These are phyloP conservation scores for Nematocida ironsii DNA, from an alignment of 371 early-diverging fungal species.

Conservation along the genomic window DNA sequence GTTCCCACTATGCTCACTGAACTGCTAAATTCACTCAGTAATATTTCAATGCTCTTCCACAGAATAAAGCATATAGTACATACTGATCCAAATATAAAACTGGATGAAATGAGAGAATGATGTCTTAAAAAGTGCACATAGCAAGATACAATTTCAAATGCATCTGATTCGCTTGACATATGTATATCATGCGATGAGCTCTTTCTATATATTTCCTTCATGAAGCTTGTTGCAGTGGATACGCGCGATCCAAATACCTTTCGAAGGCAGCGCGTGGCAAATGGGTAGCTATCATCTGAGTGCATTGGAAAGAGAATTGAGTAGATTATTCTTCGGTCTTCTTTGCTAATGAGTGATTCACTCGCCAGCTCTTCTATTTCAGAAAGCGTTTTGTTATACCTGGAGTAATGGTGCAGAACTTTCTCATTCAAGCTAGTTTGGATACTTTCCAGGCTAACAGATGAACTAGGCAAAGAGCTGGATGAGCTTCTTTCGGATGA, in stretches of 20 bases:
- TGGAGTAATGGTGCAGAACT: slow-evolving; percentile 27
- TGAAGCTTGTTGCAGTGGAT: slow-evolving; percentile 1
- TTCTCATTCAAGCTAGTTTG: slow-evolving; percentile 34
- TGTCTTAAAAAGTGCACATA: slow-evolving; percentile 33
- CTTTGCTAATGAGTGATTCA: slow-evolving; percentile 1
- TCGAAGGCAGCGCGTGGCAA: background rate
- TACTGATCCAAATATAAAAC: slow-evolving; percentile 27
- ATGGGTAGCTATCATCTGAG: slow-evolving; percentile 10
- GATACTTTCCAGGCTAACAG: background rate
- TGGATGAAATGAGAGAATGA: slow-evolving; percentile 21
- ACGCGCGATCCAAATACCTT: slow-evolving; percentile 31
- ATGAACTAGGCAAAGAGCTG: background rate
- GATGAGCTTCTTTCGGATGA: background rate
- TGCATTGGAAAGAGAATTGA: slow-evolving; percentile 19
- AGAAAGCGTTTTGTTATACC: slow-evolving; percentile 21
- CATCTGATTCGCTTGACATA: slow-evolving; percentile 10
- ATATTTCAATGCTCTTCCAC: background rate
- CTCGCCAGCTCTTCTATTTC: slow-evolving; percentile 28
- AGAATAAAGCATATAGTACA: background rate
- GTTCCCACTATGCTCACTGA: too few species aligned
- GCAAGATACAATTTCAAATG: slow-evolving; percentile 25
- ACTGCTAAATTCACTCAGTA: background rate
- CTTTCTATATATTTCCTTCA: slow-evolving; percentile 17
- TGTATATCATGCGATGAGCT: slow-evolving; percentile 25
- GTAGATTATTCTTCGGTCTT: slow-evolving; percentile 12